Evolutionary conservation across 2,329 filamentous ascomycete species (phyloP), one percentile per base, ranked within the genome.

Genomic region (Elsinoe necatrix): DNA sequence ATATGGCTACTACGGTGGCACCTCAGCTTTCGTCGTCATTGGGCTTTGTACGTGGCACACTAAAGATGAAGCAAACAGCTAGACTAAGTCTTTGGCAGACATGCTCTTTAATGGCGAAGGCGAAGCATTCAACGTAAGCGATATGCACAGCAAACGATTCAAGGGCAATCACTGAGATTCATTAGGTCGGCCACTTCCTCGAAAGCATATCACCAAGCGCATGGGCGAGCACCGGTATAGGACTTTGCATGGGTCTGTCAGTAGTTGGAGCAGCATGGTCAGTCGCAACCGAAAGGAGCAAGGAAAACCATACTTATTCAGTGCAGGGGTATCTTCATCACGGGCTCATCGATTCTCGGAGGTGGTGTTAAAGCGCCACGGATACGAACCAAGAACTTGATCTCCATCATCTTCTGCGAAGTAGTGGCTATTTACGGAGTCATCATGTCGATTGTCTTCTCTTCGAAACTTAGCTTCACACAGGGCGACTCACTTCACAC

Each of bases 371-470:
- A 88, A 73, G 92, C 93, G 45, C 95, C 95, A 35, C 87, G 93
- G 66, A 98, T 98, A 75, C 89, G 93, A 72, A 98, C 93, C 62
- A 98, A 98, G 84, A 98, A 98, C 79, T 75, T 98, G 69, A 97
- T 98, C 72, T 97, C 92, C 67, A 98, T 98, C 74, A 97, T 98
- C 76, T 98, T 98, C 77, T 98, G 93, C 78, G 93, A 98, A 77
- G 93, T 98, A 69, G 93, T 98, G 68, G 93, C 93, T 73, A 98
- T 98, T 73, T 98, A 98, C 80, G 95, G 95, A 67, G 92, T 98
- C 74, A 98, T 98, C 76, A 98, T 98, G 90, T 87, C 91, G 66
- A 98, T 98, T 71, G 87, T 98, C 67, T 97, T 97, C 77, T 95
- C 91, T 43, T 81, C 91, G 60, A 95, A 96, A 74, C 76, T 98